Evolutionary conservation across 148 eudicot genomes (phyloP), one percentile per base, ranked within the genome.

Genomic region (Cornus florida): DNA sequence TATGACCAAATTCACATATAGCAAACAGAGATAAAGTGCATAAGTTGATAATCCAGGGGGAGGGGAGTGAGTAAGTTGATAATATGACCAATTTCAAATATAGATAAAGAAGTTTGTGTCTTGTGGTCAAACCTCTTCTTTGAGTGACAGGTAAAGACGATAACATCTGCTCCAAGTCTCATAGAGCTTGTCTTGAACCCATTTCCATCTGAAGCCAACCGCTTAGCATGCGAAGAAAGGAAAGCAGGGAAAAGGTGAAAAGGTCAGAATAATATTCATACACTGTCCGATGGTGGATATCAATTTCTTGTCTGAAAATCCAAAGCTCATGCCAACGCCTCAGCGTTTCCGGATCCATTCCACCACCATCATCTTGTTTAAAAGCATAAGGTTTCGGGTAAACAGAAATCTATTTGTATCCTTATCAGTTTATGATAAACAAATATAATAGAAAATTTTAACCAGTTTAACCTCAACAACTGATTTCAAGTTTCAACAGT

Each of bases 101-200:
- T 71, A 56, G 35, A 33, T 48, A 50, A 23, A 56, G 23, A 31
- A 59, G 33, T 41, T 38, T 60, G n/a, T n/a, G n/a, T 38, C 8
- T 76, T 76, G 31, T 8, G 60, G 75, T 38, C 76, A 75, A 8
- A 91, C 95, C 86, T 79, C 46, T 83, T 56, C 41, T 56, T 77
- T 32, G 76, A 6, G 70, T 78, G 82, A 16, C 92, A 87, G 74
- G 79, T 88, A 84, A 90, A 91, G 81, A 88, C 92, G 69, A 91
- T 81, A 80, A 79, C 92, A 79, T 90, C 95, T 74, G 95, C 88
- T 67, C 95, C 95, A 84, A 91, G 95, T 86, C 95, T 88, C 92
- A 91, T 91, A 62, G 95, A 82, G 78, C 95, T 86, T 19, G 91
- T 89, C 82, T 91, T 91, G 84, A 91, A 91, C 77, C 95, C 95